Evolutionary conservation across 129 eudicot species (phyloP), one percentile per base, ranked within the genome.

Genomic region (Rutidosis leptorrhynchoides): DNA sequence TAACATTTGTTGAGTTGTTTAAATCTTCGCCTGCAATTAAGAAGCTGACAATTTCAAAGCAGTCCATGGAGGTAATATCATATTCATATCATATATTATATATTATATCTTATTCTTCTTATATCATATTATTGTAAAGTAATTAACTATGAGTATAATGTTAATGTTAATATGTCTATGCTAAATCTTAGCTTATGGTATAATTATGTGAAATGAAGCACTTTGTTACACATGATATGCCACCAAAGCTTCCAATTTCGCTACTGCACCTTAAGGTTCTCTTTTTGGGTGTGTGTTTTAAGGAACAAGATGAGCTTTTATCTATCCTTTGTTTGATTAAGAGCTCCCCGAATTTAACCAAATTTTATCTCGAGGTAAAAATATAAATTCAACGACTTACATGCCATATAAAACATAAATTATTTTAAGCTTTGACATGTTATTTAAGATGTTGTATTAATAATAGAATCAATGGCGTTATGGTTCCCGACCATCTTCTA

Each of bases 21-120:
- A 23, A 33, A 45, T 33, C 16, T 61, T 30, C 20, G 49, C 66
- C 66, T 28, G 10, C 28, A 33, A 12, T 61, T 20, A 12, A 14
- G 25, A 9, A 2, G 11, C 21, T 61, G n/a, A 7, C 2, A 20
- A 14, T 32, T 28, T 33, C 49, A 9, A 2, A 32, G 2, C 11
- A 7, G 17, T 61, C 19, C 7, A 61, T 61, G 48, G 20, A 61
- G 65, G 65, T 32, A 61, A 61, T n/a, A 35, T 61, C 40, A 37
- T 37, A 37, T 33, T 0, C 6, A 30, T n/a, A n/a, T n/a, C n/a
- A n/a, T n/a, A n/a, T n/a, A 30, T 5, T 30, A 30, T 33, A 33
- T 1, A 4, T 10, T 33, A 33, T 7, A 1, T 33, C 1, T 30
- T 30, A 30, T 7, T 3, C 4, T 5, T 17, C n/a, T 57, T 23